A percentile compares a stretch with the other conserved stretches of the same genome.
Conservation (phyloP, 2,329 filamentous ascomycete genomes). For the Ilyonectria destructans region DNA sequence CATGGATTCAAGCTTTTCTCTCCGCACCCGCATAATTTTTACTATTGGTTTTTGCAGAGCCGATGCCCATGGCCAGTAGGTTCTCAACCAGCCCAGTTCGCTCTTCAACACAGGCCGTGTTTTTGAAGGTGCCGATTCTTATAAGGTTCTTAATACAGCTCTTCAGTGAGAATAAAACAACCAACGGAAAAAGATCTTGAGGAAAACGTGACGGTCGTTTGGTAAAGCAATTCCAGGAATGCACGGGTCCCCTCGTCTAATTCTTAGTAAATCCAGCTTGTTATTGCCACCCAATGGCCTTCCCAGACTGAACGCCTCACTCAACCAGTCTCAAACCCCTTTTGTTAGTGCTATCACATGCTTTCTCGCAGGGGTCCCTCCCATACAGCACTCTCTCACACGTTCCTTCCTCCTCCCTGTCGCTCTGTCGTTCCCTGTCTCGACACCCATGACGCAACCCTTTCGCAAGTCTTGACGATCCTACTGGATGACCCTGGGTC, state of each 20-base stretch:
- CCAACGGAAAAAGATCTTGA: not conserved
- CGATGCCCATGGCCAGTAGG: not conserved
- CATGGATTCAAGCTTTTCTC: not conserved
- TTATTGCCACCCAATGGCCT: conserved; percentile 4
- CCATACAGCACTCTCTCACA: conserved; percentile 3
- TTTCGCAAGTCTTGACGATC: conserved; percentile 4
- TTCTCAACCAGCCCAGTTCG: not conserved
- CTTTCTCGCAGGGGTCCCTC: conserved; percentile 24
- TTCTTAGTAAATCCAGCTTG: not conserved
- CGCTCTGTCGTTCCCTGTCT: conserved; percentile 14
- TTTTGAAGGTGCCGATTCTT: no score
- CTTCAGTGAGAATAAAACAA: not conserved
- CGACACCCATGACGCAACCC: conserved; percentile 46
- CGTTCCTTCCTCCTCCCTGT: conserved; percentile 7
- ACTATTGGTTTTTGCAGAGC: not conserved
- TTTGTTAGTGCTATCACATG: conserved; percentile 30
- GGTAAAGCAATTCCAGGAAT: no score
- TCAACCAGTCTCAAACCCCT: conserved; percentile 22
- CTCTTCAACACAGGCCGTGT: not conserved
- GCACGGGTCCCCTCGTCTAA: not conserved
- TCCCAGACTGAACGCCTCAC: not conserved
- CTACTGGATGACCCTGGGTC: conserved; percentile 16
- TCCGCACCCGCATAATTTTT: not conserved
- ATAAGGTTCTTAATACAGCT: not conserved
- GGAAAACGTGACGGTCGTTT: not conserved